Evolutionary conservation across 1,284 basidiomycete genomes (phyloP).

Genomic region (Leccinum pachyderme): DNA sequence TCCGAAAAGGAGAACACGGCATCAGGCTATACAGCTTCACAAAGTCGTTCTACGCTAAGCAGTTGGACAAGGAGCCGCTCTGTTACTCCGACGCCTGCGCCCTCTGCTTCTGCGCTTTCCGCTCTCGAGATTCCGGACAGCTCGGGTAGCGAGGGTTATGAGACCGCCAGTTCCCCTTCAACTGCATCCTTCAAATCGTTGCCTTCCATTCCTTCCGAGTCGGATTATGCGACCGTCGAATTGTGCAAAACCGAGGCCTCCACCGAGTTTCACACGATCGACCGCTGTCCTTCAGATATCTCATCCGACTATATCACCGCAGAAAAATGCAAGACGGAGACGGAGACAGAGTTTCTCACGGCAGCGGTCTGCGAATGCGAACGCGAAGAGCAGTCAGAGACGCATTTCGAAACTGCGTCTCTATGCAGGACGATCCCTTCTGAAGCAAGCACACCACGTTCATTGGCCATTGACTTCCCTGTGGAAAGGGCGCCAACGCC

Average conservation of each 20-base stretch:
- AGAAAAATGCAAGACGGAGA: slow-evolving; percentile 50
- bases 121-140: slow-evolving; percentile 31
- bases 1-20: slow-evolving; percentile 58
- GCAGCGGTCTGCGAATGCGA: slow-evolving; percentile 48
- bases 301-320: slow-evolving; percentile 48
- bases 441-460: slow-evolving; percentile 41
- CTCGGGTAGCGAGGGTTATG: slow-evolving; percentile 35
- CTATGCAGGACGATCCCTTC: slow-evolving; percentile 40
- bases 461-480: slow-evolving; percentile 27
- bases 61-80: slow-evolving; percentile 37
- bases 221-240: slow-evolving; percentile 53
- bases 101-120: slow-evolving; percentile 28
- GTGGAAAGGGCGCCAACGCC: slow-evolving; percentile 25
- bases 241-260: slow-evolving; percentile 42
- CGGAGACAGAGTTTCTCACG: slow-evolving; percentile 49
- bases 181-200: slow-evolving; percentile 43
- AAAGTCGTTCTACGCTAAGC: slow-evolving; percentile 35
- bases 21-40: slow-evolving; percentile 29
- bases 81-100: slow-evolving; percentile 28
- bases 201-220: slow-evolving; percentile 51
- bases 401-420: slow-evolving; percentile 53
- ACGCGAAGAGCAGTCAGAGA: slow-evolving; percentile 41
- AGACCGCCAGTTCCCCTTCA: slow-evolving; percentile 38
- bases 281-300: slow-evolving; percentile 34
- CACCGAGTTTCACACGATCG: slow-evolving; percentile 51